phyloP scores from a whole-genome alignment of 1,139 yeast genomes.

The Yamadazyma membranifaciens region DNA sequence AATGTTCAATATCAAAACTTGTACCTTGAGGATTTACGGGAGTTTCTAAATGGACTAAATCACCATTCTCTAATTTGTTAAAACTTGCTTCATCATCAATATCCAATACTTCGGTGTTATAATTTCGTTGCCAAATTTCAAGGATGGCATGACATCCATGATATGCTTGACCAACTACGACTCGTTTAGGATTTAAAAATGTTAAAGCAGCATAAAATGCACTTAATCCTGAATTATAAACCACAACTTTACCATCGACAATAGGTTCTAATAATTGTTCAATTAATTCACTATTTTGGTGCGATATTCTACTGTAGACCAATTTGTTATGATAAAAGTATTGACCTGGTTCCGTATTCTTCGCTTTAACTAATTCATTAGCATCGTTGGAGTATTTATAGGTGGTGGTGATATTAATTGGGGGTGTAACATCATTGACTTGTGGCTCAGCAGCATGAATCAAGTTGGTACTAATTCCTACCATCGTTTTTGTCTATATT shows the following conservation, averaged over 20 bases:
- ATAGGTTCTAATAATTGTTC: slow-evolving; percentile 64
- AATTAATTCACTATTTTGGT: slow-evolving; percentile 66
- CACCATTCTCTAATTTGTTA: slow-evolving; percentile 58
- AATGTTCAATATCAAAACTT: slow-evolving; percentile 55
- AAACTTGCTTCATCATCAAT: slow-evolving; percentile 40
- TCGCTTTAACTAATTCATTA: slow-evolving; percentile 39
- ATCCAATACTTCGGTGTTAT: slow-evolving; percentile 55
- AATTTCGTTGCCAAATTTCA: slow-evolving; percentile 58
- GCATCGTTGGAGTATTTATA: slow-evolving; percentile 66
- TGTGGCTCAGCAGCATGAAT: slow-evolving; percentile 63
- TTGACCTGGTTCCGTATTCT: slow-evolving; percentile 22
- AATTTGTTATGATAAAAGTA: slow-evolving; percentile 20
- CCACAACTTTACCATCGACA: slow-evolving; percentile 56
- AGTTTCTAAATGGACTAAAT: slow-evolving; percentile 78
- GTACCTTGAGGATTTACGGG: slow-evolving; percentile 87
- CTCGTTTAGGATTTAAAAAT: slow-evolving; percentile 67
- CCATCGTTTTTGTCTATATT: slow-evolving; percentile 6
- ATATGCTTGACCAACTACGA: slow-evolving; percentile 79
- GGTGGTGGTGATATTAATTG: slow-evolving; percentile 81
- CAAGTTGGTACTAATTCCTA: slow-evolving; percentile 15
- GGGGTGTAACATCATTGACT: slow-evolving; percentile 66
- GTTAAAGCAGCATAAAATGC: slow-evolving; percentile 79
- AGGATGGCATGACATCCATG: slow-evolving; percentile 81
- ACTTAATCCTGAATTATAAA: slow-evolving; percentile 75
- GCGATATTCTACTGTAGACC: slow-evolving; percentile 68